These are phyloP conservation scores for Hippophae tibetana DNA, from an alignment of 306 rosid species.

Conservation along the genomic window DNA sequence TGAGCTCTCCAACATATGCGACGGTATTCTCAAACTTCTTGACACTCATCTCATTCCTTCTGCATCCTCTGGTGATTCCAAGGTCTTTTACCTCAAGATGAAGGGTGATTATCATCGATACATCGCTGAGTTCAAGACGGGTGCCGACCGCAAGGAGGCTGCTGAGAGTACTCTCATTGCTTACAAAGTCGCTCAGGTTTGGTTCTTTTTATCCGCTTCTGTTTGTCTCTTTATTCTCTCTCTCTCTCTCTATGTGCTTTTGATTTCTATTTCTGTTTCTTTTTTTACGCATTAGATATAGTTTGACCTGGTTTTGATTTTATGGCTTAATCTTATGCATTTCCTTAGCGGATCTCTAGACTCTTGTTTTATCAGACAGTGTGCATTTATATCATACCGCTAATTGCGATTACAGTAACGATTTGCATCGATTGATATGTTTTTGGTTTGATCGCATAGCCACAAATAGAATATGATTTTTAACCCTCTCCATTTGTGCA, in stretches of 20 bases:
- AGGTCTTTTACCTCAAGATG: slow-evolving; percentile 97
- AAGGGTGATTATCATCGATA: slow-evolving; percentile 97
- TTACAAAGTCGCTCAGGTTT: slow-evolving; percentile 89
- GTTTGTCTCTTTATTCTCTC: no score
- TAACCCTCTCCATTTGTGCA: no score
- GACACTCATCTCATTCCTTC: slow-evolving; percentile 92
- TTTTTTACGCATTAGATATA: neutral
- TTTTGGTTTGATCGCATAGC: no score
- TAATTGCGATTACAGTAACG: no score
- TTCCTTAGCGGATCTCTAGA: neutral
- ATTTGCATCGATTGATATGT: no score
- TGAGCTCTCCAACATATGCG: slow-evolving; percentile 88
- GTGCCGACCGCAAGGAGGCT: slow-evolving; percentile 93
- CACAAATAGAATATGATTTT: no score
- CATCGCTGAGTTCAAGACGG: slow-evolving; percentile 96
- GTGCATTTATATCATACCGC: no score
- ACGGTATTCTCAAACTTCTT: slow-evolving; percentile 89
- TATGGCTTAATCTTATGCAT: no score
- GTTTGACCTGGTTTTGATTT: no score
- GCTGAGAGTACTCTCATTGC: slow-evolving; percentile 95
- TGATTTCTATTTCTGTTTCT: neutral
- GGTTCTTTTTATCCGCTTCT: no score
- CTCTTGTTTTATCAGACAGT: no score
- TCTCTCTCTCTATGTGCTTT: neutral
- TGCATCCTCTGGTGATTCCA: slow-evolving; percentile 80